Evolutionary conservation across 1,139 yeast genomes (phyloP), one percentile per base, ranked within the genome.

Genomic region (Hyphopichia pseudoburtonii): DNA sequence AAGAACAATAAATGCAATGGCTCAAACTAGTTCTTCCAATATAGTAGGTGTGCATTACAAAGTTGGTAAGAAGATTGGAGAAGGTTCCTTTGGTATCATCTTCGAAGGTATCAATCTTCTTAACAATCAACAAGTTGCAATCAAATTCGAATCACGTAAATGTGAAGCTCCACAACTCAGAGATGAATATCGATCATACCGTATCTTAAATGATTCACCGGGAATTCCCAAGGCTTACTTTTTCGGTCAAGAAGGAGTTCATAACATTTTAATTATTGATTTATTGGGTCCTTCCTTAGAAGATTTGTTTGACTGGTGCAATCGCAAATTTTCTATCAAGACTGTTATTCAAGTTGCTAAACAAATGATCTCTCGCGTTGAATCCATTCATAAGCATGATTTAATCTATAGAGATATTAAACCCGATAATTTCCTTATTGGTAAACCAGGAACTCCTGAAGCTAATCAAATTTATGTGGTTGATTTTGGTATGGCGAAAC

Each of bases 41-140:
- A 65, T 76, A 31, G 80, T 78, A 25, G 83, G 82, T 17, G 73
- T 76, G 23, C 97, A 92, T 70, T 92, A 88, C 68, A 89, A 92
- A 48, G 89, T 92, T 43, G 98, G 97, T 34, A 89, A 89, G 60
- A 92, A 92, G 67, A 92, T 92, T 42, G 98, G 98, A 28, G 97
- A 92, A 64, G 98, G 98, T 15, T 90, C 97, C 2, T 92, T 92
- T 68, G 98, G 98, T 17, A 92, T 90, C 36, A 90, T 92, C 38
- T 92, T 90, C 62, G 97, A 90, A 66, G 98, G 98, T 24, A 81
- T 86, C 40, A 92, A 92, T 59, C 72, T 92, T 47, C 74, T 92
- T 50, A 74, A 76, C 47, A 87, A 86, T 57, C 80, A 82, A 68
- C 77, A 86, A 58, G 76, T 95, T 66, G 74, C 97, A 65, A 76